Conservation (phyloP, 2,329 filamentous ascomycete genomes). For the Atkinsonella hypoxylon region DNA sequence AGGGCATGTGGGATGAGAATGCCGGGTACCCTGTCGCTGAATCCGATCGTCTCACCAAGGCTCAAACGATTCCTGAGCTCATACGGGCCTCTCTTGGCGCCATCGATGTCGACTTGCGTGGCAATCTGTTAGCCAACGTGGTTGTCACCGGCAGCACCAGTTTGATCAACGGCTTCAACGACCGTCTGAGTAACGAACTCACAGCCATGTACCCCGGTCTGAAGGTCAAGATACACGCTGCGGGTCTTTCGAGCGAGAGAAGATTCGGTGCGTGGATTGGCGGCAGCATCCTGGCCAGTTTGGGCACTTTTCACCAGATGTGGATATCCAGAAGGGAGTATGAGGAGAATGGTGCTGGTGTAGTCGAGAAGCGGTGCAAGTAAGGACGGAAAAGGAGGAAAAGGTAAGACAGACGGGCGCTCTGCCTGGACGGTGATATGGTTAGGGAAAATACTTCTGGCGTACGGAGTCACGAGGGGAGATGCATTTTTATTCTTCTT, state of each 20-base stretch:
- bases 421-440: background rate
- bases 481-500: slow-evolving; percentile 10
- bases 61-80: slow-evolving; percentile 73
- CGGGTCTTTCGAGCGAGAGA: slow-evolving; percentile 75
- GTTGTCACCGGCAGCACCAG: slow-evolving; percentile 85
- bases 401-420: background rate
- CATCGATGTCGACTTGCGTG: slow-evolving; percentile 81
- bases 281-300: slow-evolving; percentile 84
- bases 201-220: slow-evolving; percentile 71
- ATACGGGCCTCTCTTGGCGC: slow-evolving; percentile 65
- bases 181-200: slow-evolving; percentile 78
- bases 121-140: slow-evolving; percentile 74
- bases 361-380: slow-evolving; percentile 96
- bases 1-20: slow-evolving; percentile 83
- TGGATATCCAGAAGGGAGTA: slow-evolving; percentile 98
- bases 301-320: slow-evolving; percentile 98
- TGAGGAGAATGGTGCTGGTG: slow-evolving; percentile 80
- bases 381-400: slow-evolving; percentile 23
- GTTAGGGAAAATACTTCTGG: slow-evolving; percentile 10
- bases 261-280: slow-evolving; percentile 94
- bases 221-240: slow-evolving; percentile 78
- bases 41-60: slow-evolving; percentile 43
- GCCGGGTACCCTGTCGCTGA: slow-evolving; percentile 48
- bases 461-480: slow-evolving; percentile 23
- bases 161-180: slow-evolving; percentile 82